Evolutionary conservation across 2,329 filamentous ascomycete species (phyloP).

Genomic region (Geosmithia morbida): DNA sequence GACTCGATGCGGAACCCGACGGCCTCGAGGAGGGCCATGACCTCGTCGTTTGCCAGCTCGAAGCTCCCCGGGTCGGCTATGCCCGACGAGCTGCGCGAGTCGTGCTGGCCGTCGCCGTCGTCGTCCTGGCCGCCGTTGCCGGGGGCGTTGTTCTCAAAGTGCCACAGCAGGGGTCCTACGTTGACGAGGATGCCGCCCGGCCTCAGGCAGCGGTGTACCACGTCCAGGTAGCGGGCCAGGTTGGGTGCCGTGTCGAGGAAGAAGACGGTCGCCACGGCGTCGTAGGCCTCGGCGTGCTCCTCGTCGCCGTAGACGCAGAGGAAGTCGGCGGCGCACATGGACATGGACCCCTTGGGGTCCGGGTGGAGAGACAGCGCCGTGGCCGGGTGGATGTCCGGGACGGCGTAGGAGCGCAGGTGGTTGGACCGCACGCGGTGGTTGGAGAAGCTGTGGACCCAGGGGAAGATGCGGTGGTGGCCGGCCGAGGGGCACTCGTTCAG

Average conservation of each 20-base stretch:
- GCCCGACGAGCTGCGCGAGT: conserved; percentile 38
- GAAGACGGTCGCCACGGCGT: conserved; percentile 81
- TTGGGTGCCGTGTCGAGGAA: conserved; percentile 97
- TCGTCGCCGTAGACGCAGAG: conserved; percentile 64
- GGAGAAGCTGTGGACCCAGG: conserved; percentile 78
- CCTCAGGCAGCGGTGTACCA: conserved; percentile 64
- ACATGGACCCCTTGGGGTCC: conserved; percentile 50
- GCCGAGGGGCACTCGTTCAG: conserved; percentile 50
- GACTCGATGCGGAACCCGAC: conserved; percentile 66
- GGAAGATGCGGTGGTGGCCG: conserved; percentile 59
- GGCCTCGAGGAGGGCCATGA: conserved; percentile 56
- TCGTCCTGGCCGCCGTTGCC: conserved; percentile 39
- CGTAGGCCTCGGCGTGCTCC: conserved; percentile 47
- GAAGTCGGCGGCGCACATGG: conserved; percentile 90
- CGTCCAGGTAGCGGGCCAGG: conserved; percentile 75
- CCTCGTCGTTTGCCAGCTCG: conserved; percentile 81
- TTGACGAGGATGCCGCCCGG: conserved; percentile 77
- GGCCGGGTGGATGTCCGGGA: conserved; percentile 72
- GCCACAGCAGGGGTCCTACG: conserved; percentile 84
- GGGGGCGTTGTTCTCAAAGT: conserved; percentile 67
- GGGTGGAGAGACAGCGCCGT: conserved; percentile 25
- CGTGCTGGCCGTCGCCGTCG: conserved; percentile 34
- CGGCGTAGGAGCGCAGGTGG: conserved; percentile 57
- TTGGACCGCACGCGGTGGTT: conserved; percentile 63
- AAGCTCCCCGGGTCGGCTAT: conserved; percentile 84